Percentiles rank a stretch among this genome's conserved stretches.
phyloP scores from a whole-genome alignment of 2,329 filamentous ascomycete genomes.

The Drechmeria coniospora region DNA sequence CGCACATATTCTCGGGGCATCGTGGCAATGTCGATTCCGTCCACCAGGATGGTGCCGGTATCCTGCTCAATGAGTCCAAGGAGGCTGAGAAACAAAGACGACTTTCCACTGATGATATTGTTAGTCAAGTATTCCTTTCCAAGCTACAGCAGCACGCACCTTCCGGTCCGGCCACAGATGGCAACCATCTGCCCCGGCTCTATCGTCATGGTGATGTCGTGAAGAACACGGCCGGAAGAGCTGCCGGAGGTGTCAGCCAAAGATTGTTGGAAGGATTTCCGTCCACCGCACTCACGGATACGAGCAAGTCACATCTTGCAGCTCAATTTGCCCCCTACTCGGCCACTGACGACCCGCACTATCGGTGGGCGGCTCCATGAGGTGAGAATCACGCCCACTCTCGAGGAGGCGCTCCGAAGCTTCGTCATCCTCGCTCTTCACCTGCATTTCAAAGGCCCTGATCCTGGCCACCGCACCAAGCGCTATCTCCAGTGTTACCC shows the following conservation, averaged over 20 bases:
- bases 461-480: constrained; percentile 18
- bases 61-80: constrained; percentile 31
- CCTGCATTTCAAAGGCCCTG: constrained; percentile 13
- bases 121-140: no score
- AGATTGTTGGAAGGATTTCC: background rate
- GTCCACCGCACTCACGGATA: background rate
- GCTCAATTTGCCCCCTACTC: background rate
- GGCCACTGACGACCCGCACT: background rate
- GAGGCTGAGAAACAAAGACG: constrained; percentile 28
- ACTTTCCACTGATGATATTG: constrained; percentile 38
- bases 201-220: background rate
- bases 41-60: constrained; percentile 23
- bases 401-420: background rate
- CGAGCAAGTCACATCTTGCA: background rate
- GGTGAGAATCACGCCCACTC: background rate
- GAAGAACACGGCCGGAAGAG: background rate
- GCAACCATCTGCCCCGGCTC: background rate
- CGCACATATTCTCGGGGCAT: constrained; percentile 27
- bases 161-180: constrained; percentile 1
- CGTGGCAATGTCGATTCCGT: constrained; percentile 23
- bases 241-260: background rate
- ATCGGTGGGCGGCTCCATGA: background rate
- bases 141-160: no score
- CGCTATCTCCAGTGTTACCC: constrained; percentile 20
- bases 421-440: constrained; percentile 8